Conservation (phyloP, 140 eudicot species). For the Oenanthe javanica region DNA sequence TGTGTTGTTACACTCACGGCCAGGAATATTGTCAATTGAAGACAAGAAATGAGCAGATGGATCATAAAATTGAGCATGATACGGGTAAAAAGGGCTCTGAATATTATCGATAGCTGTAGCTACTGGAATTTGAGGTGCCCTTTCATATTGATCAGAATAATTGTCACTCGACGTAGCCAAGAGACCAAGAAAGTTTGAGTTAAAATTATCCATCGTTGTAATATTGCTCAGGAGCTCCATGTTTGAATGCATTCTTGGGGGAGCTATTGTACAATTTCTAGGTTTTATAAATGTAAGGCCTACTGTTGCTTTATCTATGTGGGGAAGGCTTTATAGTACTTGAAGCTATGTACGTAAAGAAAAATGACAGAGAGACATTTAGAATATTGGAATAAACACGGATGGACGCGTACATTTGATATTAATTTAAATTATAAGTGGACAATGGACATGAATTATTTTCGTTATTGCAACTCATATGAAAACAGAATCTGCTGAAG, state of each 20-base stretch:
- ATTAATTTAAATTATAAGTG: too few species aligned
- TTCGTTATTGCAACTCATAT: too few species aligned
- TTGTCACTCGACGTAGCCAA: conserved; percentile 31
- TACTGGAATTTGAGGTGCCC: conserved; percentile 12
- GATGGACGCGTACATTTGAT: too few species aligned
- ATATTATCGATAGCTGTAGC: not conserved
- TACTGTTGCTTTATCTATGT: not conserved
- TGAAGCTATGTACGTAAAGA: not conserved
- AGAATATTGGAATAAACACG: not conserved
- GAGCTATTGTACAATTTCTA: not conserved
- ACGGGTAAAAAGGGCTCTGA: not conserved
- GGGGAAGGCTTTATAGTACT: conserved; percentile 1
- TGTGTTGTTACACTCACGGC: conserved; percentile 13
- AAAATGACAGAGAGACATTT: not conserved
- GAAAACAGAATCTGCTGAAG: too few species aligned
- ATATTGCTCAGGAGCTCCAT: conserved; percentile 44
- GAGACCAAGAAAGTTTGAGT: conserved; percentile 31
- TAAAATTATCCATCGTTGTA: conserved; percentile 25
- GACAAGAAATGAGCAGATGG: conserved; percentile 26
- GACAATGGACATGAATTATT: too few species aligned
- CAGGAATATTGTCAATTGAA: not conserved
- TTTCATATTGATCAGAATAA: conserved; percentile 21
- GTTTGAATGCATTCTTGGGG: conserved; percentile 23
- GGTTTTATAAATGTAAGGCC: conserved; percentile 1
- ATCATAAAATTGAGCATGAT: conserved; percentile 24